phyloP scores from a whole-genome alignment of 495 filamentous ascomycete species.

The Collariella sp. region DNA sequence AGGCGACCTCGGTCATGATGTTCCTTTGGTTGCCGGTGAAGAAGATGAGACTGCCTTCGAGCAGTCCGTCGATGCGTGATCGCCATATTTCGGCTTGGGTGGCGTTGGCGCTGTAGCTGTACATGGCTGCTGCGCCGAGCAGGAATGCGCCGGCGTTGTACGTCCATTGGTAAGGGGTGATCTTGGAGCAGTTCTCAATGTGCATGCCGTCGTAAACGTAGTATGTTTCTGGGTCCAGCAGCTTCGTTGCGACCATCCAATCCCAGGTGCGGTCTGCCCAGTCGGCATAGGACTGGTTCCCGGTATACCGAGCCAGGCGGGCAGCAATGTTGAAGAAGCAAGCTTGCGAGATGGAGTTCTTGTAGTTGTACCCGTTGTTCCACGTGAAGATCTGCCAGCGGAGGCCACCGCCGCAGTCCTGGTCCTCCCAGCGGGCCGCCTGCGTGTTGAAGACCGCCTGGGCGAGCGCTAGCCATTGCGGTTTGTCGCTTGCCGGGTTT shows the following conservation, averaged over 20 bases:
- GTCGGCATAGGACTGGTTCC: conserved; percentile 57
- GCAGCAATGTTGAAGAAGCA: conserved; percentile 65
- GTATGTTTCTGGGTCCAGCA: conserved; percentile 39
- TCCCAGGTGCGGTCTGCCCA: conserved; percentile 67
- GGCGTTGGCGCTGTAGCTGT: conserved; percentile 48
- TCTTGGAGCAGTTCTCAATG: conserved; percentile 41
- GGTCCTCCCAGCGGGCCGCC: conserved; percentile 55
- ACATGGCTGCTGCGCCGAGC: conserved; percentile 63
- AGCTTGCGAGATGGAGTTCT: conserved; percentile 64
- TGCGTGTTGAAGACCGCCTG: conserved; percentile 76
- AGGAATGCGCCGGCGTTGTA: conserved; percentile 67
- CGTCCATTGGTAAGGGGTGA: conserved; percentile 50
- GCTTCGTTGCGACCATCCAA: conserved; percentile 47
- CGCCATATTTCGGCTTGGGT: conserved; percentile 41
- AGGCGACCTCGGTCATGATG: conserved; percentile 63
- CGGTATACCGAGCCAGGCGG: conserved; percentile 61
- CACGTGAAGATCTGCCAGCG: conserved; percentile 78
- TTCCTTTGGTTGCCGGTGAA: conserved; percentile 37
- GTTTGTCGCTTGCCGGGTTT: conserved; percentile 47
- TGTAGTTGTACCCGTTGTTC: conserved; percentile 70
- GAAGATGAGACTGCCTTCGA: conserved; percentile 46
- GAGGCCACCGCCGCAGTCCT: conserved; percentile 64
- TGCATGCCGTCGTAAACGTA: conserved; percentile 54
- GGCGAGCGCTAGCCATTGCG: conserved; percentile 69
- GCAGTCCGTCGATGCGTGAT: conserved; percentile 42